Percentiles rank a stretch among this genome's conserved stretches.
These are phyloP conservation scores for Carex parvula DNA, from an alignment of 176 grass and related monocot species.

Conservation along the genomic window DNA sequence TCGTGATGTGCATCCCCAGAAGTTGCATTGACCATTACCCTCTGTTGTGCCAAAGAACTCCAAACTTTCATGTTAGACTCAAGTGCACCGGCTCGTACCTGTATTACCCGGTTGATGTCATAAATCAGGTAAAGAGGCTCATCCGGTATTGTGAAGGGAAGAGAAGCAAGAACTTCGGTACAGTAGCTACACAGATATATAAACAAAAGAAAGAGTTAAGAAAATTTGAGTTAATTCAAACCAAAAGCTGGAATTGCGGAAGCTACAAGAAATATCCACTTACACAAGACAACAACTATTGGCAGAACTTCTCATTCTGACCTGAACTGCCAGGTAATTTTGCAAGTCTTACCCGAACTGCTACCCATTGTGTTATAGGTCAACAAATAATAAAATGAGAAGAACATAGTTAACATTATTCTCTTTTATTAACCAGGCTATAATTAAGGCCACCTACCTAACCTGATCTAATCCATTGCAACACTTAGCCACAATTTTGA, in stretches of 20 bases:
- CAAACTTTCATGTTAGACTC: constrained; percentile 91
- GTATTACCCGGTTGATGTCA: constrained; percentile 97
- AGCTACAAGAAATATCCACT: background rate
- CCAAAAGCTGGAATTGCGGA: background rate
- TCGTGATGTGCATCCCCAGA: constrained; percentile 25
- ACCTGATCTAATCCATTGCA: background rate
- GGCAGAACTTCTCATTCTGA: background rate
- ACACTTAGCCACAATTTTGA: background rate
- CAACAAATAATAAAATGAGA: background rate
- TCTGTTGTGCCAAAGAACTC: constrained; percentile 64
- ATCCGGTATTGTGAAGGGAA: constrained; percentile 85
- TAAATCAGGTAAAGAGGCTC: constrained; percentile 98
- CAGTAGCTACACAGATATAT: constrained; percentile 71
- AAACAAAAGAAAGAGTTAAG: background rate
- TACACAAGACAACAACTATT: background rate
- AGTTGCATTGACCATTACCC: constrained; percentile 23
- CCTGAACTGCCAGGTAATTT: background rate
- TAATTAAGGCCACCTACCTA: background rate
- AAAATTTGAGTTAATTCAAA: background rate
- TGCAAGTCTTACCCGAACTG: background rate
- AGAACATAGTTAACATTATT: background rate
- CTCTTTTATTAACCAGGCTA: background rate
- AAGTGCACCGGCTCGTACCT: constrained; percentile 74
- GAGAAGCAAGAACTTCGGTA: constrained; percentile 81
- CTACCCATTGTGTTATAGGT: background rate